Percentiles rank a stretch among this genome's conserved stretches.
Conservation (phyloP, 768 basidiomycete species). For the Auricularia cornea region DNA sequence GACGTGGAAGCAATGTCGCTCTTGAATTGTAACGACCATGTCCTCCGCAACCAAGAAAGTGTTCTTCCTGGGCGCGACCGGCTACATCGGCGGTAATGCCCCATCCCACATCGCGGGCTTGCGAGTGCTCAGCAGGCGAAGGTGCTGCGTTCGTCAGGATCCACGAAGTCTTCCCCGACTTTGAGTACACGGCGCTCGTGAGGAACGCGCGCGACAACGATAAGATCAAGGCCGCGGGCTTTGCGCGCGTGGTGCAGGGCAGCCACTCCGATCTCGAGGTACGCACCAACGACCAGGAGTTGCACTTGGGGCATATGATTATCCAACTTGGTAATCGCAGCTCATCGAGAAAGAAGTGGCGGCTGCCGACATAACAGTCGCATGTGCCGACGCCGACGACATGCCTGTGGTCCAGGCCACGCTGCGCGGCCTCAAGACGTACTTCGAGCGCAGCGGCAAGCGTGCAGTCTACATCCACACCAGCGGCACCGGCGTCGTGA, state of each 20-base stretch:
- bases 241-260: background rate
- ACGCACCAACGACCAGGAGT: background rate
- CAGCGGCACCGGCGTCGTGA: background rate
- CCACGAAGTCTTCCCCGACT: background rate
- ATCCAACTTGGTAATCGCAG: background rate
- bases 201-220: background rate
- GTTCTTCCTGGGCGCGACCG: background rate
- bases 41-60: background rate
- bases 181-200: background rate
- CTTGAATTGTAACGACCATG: background rate
- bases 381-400: constrained; percentile 10
- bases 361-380: constrained; percentile 2
- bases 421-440: constrained; percentile 2
- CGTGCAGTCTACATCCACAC: constrained; percentile 5
- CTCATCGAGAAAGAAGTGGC: background rate
- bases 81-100: background rate
- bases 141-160: background rate
- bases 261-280: background rate
- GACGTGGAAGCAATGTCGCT: no score
- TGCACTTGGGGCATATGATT: background rate
- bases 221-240: background rate
- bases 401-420: constrained; percentile 2
- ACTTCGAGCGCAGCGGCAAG: background rate
- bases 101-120: no score
- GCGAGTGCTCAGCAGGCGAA: background rate